phyloP scores from a whole-genome alignment of 345 rosid genomes.

The Reutealis trisperma region DNA sequence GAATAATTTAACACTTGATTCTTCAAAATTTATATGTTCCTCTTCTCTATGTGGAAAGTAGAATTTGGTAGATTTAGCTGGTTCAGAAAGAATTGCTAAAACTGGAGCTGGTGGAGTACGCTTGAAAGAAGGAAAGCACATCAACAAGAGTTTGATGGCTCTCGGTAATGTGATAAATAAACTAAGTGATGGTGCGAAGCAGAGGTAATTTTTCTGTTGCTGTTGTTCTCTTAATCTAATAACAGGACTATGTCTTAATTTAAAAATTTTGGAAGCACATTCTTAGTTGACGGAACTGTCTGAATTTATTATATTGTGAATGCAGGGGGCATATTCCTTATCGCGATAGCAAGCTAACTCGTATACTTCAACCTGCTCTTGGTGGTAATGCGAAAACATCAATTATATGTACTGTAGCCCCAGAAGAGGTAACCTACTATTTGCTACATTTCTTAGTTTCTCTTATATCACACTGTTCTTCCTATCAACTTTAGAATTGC shows the following conservation, averaged over 20 bases:
- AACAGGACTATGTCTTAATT: conserved; percentile 5
- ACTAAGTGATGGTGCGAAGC: conserved; percentile 75
- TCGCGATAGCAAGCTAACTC: conserved; percentile 97
- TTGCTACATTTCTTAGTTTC: background rate
- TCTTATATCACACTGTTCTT: background rate
- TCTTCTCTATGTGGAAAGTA: conserved; percentile 30
- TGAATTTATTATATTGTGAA: conserved; percentile 16
- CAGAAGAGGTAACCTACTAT: conserved; percentile 74
- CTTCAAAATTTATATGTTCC: conserved; percentile 11
- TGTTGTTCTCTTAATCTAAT: background rate
- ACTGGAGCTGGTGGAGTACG: conserved; percentile 96
- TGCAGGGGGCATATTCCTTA: conserved; percentile 92
- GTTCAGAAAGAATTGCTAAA: conserved; percentile 90
- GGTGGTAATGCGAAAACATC: conserved; percentile 99
- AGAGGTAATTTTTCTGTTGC: conserved; percentile 51
- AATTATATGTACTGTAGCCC: conserved; percentile 93
- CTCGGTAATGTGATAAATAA: conserved; percentile 97
- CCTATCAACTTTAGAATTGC: background rate
- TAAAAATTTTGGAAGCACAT: conserved; percentile 60
- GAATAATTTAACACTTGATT: background rate
- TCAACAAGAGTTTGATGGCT: conserved; percentile 94
- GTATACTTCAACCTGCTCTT: conserved; percentile 96
- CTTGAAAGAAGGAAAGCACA: conserved; percentile 87
- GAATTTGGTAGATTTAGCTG: conserved; percentile 97
- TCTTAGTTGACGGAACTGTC: conserved; percentile 29